These are phyloP conservation scores for Emergomyces pasteurianus DNA, from an alignment of 2,329 filamentous ascomycete genomes.

Conservation along the genomic window DNA sequence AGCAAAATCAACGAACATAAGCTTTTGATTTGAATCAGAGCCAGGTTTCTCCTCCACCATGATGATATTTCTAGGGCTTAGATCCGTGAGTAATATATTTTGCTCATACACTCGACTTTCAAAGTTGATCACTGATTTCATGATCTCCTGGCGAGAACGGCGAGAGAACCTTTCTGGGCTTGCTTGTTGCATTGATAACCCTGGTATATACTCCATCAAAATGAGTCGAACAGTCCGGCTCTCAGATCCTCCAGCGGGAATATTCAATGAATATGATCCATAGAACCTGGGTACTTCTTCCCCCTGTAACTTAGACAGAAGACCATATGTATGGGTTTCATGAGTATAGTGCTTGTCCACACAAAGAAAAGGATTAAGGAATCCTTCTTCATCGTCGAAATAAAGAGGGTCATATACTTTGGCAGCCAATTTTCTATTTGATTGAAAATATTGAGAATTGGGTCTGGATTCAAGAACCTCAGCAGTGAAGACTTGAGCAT, in stretches of 20 bases:
- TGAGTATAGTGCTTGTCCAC: constrained; percentile 17
- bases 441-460: constrained; percentile 1
- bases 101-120: constrained; percentile 11
- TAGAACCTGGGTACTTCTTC: constrained; percentile 12
- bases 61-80: constrained; percentile 12
- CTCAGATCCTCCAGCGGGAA: constrained; percentile 8
- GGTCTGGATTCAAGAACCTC: constrained; percentile 6
- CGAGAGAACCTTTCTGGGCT: constrained; percentile 8
- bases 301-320: constrained; percentile 11
- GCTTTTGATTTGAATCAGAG: neutral
- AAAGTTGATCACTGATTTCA: constrained; percentile 14
- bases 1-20: constrained; percentile 13
- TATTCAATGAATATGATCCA: constrained; percentile 13
- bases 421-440: constrained; percentile 11
- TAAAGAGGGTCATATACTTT: constrained; percentile 18
- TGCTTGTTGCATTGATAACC: constrained; percentile 10
- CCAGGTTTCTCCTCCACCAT: constrained; percentile 4
- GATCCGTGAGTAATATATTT: constrained; percentile 10
- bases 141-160: constrained; percentile 9
- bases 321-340: constrained; percentile 12
- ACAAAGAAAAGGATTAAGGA: constrained; percentile 15
- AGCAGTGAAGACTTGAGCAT: constrained; percentile 14
- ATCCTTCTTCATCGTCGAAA: constrained; percentile 12
- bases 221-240: constrained; percentile 13
- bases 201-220: constrained; percentile 14